Percentiles rank a stretch among this genome's conserved stretches.
Conservation (phyloP, 2,329 filamentous ascomycete species). For the Diaporthe nobilis region DNA sequence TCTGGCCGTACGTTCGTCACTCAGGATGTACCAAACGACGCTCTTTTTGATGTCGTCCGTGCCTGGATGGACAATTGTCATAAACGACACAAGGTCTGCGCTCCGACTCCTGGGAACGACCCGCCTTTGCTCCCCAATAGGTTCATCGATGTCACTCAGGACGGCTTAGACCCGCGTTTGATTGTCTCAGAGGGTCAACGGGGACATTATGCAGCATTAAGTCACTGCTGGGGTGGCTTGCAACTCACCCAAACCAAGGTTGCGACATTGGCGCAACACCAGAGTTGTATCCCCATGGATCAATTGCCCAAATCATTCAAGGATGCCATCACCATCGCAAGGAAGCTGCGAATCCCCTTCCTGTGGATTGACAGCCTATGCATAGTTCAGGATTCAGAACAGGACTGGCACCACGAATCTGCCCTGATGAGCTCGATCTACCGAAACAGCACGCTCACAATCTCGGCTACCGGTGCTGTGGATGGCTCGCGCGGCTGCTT, state of each 20-base stretch:
- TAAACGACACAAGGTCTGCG: constrained; percentile 8
- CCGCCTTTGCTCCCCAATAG: background rate
- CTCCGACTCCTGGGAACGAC: background rate
- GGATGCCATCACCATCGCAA: constrained; percentile 21
- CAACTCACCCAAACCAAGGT: background rate
- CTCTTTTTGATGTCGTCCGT: constrained; percentile 19
- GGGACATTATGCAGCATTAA: constrained; percentile 27
- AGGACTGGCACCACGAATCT: constrained; percentile 32
- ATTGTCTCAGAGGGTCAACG: background rate
- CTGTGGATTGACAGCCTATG: constrained; percentile 36
- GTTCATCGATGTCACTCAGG: constrained; percentile 3
- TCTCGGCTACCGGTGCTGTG: constrained; percentile 25
- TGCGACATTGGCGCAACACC: background rate
- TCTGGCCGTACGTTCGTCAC: constrained; percentile 10
- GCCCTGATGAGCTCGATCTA: constrained; percentile 34
- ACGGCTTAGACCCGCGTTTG: background rate
- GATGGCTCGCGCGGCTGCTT: constrained; percentile 24
- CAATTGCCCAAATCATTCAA: constrained; percentile 17
- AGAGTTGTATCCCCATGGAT: background rate
- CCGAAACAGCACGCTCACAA: constrained; percentile 7
- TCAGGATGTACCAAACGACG: background rate
- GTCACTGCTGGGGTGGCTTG: constrained; percentile 31
- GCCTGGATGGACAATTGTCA: background rate
- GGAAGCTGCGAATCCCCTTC: constrained; percentile 10
- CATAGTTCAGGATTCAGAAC: constrained; percentile 28